phyloP scores from a whole-genome alignment of 2,329 filamentous ascomycete species.

The Thermoascus crustaceus region DNA sequence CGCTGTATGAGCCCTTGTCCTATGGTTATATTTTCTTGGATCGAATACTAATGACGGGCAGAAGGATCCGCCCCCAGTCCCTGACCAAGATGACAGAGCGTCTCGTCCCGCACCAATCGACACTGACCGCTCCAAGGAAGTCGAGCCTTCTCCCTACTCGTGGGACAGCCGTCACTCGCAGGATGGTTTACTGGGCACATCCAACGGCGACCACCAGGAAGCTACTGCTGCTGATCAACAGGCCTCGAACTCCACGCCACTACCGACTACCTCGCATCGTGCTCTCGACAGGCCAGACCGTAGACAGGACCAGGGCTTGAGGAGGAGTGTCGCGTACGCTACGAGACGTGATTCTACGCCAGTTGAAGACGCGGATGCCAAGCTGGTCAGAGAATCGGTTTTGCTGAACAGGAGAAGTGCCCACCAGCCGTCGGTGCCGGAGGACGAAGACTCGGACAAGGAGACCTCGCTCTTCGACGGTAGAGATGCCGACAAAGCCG shows the following conservation, averaged over 20 bases:
- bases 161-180: constrained; percentile 45
- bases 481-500: constrained; percentile 6
- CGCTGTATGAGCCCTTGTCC: neutral
- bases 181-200: constrained; percentile 40
- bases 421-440: constrained; percentile 14
- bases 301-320: constrained; percentile 14
- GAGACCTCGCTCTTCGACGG: constrained; percentile 21
- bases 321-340: constrained; percentile 24
- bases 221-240: no score
- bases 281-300: constrained; percentile 24
- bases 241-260: constrained; percentile 10
- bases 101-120: constrained; percentile 36
- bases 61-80: constrained; percentile 14
- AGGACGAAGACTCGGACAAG: constrained; percentile 16
- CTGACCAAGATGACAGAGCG: constrained; percentile 16
- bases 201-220: no score
- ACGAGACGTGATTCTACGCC: constrained; percentile 17
- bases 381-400: constrained; percentile 28
- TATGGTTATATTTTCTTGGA: constrained; percentile 1
- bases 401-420: constrained; percentile 19
- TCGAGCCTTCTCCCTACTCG: constrained; percentile 44
- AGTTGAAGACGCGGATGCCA: constrained; percentile 34
- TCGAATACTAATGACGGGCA: constrained; percentile 11
- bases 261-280: constrained; percentile 24
- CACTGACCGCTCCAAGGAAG: constrained; percentile 35